Conservation (phyloP, 345 rosid genomes). For the Clausena lansium region DNA sequence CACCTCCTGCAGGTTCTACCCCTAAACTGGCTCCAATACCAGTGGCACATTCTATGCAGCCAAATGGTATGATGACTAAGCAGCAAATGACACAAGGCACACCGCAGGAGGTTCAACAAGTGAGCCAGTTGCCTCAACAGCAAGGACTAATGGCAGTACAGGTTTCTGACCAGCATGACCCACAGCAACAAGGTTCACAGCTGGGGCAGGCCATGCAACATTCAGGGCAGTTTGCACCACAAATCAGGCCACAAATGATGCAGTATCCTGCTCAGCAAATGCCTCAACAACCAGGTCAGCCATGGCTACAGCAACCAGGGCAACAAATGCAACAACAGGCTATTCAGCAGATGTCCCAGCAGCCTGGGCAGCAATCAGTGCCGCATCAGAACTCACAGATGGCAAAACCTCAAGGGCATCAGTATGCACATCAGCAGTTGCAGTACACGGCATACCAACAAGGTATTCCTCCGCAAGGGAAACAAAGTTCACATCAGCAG, state of each 20-base stretch:
- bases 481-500: constrained; percentile 49
- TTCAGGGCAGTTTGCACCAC: constrained; percentile 43
- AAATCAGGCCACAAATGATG: constrained; percentile 57
- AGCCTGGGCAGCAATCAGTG: constrained; percentile 36
- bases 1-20: constrained; percentile 46
- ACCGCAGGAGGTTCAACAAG: constrained; percentile 44
- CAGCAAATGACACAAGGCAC: constrained; percentile 29
- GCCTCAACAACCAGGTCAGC: constrained; percentile 50
- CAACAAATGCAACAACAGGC: constrained; percentile 51
- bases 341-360: constrained; percentile 47
- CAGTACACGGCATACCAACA: constrained; percentile 64
- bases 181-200: constrained; percentile 40
- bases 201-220: constrained; percentile 46
- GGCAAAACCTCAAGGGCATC: constrained; percentile 52
- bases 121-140: constrained; percentile 47
- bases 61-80: constrained; percentile 40
- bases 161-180: constrained; percentile 34
- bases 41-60: constrained; percentile 39
- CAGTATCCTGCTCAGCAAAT: constrained; percentile 59
- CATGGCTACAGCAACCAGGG: constrained; percentile 43
- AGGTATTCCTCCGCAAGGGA: constrained; percentile 42
- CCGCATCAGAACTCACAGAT: constrained; percentile 41
- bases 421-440: constrained; percentile 53
- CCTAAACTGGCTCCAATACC: constrained; percentile 70
- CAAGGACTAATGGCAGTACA: constrained; percentile 29